Evolutionary conservation across 768 basidiomycete genomes (phyloP), one percentile per base, ranked within the genome.

Genomic region (Grammothele lineata): DNA sequence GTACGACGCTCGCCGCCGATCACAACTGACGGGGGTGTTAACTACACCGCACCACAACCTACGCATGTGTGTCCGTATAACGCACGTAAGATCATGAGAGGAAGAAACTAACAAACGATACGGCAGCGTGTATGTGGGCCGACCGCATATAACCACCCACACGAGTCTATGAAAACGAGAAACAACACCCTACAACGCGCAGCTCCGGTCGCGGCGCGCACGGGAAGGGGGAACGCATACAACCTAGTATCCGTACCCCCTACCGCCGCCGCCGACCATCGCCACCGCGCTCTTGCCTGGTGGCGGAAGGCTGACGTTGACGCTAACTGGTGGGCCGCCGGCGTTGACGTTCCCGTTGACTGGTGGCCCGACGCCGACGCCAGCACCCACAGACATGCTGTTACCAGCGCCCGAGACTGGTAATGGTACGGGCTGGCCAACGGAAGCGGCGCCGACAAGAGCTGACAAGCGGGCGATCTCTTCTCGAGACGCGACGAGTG

Each of bases 401-500:
- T 60, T 61, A 19, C 65, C 63, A 5, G 33, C 39, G 14, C 44
- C 50, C 3, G 47, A 50, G 10, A 47, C 51, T 26, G 49, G 42
- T 8, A 50, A 10, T 0, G 51, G 51, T 4, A 53, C 51, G 19
- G 51, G 51, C 22, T 53, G 51, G 12, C 66, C 81, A 45, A 85
- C 77, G 30, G 76, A 81, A 0, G 75, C 72, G n/a, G 73, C 77
- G 4, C 85, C 83, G 1, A 88, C 83, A 26, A 88, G 74, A 1
- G 86, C 74, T 1, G 80, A 78, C 0, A 99, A 75, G 2, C 93
- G 81, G 9, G 87, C 81, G 42, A 97, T 87, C 68, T 99, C 95
- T 63, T 97, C 95, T 34, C 91, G 82, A 15, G 93, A 85, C 5
- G 85, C 80, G 30, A 89, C 83, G 22, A 97, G 83, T 8, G 92